Conservation (phyloP, 2,329 filamentous ascomycete genomes). For the Monosporascus sp. region DNA sequence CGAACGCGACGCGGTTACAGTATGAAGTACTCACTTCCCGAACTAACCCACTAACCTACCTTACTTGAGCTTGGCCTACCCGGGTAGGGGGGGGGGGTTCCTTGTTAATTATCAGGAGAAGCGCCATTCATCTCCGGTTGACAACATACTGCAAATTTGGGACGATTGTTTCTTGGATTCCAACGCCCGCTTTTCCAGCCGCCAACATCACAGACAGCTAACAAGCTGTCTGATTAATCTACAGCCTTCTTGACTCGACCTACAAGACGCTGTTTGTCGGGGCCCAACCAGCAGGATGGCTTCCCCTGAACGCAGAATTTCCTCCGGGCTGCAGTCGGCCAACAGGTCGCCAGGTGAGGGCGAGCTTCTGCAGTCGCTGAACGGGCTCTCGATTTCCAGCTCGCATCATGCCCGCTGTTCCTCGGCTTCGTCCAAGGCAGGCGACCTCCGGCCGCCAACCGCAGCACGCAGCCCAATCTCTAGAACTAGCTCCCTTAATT, state of each 20-base stretch:
- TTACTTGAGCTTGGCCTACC: too few relatives aligned
- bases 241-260: background rate
- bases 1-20: too few relatives aligned
- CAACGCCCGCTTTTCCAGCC: too few relatives aligned
- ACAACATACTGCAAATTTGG: too few relatives aligned
- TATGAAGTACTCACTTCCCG: too few relatives aligned
- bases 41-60: too few relatives aligned
- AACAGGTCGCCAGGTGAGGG: constrained; percentile 11
- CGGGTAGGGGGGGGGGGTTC: too few relatives aligned
- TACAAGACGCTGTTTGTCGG: too few relatives aligned
- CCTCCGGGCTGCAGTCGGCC: constrained; percentile 9
- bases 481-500: constrained; percentile 24
- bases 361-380: constrained; percentile 22
- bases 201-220: too few relatives aligned
- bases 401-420: constrained; percentile 23
- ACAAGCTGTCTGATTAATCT: background rate
- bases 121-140: too few relatives aligned
- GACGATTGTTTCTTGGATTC: too few relatives aligned
- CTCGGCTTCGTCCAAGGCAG: constrained; percentile 24
- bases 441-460: constrained; percentile 26
- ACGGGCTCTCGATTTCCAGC: constrained; percentile 32
- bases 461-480: constrained; percentile 38
- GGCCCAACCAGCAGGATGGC: constrained; percentile 11
- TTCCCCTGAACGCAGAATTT: constrained; percentile 14
- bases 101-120: too few relatives aligned